Percentiles rank a stretch among this genome's conserved stretches.
phyloP scores from a whole-genome alignment of 805 yeast genomes.

The Ogataea dorogensis region DNA sequence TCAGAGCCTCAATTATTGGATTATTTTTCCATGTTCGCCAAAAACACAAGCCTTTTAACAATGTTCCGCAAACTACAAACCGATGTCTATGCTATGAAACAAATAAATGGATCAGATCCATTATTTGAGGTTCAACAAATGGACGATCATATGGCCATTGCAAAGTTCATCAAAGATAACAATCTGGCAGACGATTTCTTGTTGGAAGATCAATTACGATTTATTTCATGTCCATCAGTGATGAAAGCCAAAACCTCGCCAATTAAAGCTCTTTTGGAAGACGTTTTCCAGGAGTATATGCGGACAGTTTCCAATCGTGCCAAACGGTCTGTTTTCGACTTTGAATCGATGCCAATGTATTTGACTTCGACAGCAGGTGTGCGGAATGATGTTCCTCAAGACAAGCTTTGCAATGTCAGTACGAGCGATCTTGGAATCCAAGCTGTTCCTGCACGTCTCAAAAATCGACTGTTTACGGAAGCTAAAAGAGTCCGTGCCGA shows the following conservation, averaged over 20 bases:
- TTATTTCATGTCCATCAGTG: conserved; percentile 39
- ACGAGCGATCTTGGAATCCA: conserved; percentile 24
- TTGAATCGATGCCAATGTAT: conserved; percentile 31
- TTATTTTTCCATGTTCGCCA: conserved; percentile 60
- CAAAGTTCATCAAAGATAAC: conserved; percentile 28
- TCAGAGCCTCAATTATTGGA: conserved; percentile 66
- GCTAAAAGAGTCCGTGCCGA: conserved; percentile 16
- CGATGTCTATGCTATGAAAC: conserved; percentile 33
- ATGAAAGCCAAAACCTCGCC: conserved; percentile 19
- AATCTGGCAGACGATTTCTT: conserved; percentile 25
- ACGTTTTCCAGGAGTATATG: conserved; percentile 46
- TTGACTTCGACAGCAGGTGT: conserved; percentile 25
- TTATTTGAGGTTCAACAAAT: conserved; percentile 31
- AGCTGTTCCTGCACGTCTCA: conserved; percentile 29
- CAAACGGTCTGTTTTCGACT: conserved; percentile 58
- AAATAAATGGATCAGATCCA: conserved; percentile 17
- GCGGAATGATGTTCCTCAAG: conserved; percentile 4
- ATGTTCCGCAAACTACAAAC: conserved; percentile 49
- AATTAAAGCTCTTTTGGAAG: conserved; percentile 32
- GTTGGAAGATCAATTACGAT: conserved; percentile 33
- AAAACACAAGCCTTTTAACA: conserved; percentile 43
- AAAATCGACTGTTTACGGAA: conserved; percentile 14
- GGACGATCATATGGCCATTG: conserved; percentile 25
- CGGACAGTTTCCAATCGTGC: conserved; percentile 53
- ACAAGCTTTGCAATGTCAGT: conserved; percentile 13